Conservation (phyloP, 441 rosid genomes). For the Pelargonium myrrhifolium region DNA sequence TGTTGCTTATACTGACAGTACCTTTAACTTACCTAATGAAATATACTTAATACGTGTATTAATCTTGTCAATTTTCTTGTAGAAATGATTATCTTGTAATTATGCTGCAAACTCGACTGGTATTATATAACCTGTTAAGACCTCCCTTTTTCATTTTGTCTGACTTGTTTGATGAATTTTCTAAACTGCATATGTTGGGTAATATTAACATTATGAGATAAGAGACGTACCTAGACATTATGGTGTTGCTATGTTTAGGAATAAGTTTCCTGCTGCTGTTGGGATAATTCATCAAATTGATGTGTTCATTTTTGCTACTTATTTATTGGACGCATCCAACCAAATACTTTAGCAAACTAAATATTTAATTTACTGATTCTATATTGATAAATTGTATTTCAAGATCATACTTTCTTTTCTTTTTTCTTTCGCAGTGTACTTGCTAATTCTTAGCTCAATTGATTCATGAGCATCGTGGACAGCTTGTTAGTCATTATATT, state of each 20-base stretch:
- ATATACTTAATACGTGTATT: neutral
- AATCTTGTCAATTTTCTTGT: neutral
- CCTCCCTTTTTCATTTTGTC: neutral
- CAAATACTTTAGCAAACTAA: neutral
- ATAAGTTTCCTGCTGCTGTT: too few species aligned
- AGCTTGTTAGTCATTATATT: neutral
- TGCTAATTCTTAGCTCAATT: neutral
- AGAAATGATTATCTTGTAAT: too few species aligned
- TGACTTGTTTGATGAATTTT: neutral
- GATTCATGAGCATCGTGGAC: neutral
- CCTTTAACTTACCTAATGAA: neutral
- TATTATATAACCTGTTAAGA: neutral
- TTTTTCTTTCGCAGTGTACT: neutral
- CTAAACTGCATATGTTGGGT: too few species aligned
- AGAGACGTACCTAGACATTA: too few species aligned
- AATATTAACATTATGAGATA: too few species aligned
- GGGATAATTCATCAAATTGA: neutral
- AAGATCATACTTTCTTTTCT: neutral
- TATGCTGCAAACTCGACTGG: too few species aligned
- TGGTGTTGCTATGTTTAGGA: too few species aligned
- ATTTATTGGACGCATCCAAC: neutral
- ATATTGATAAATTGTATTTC: neutral
- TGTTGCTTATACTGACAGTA: neutral
- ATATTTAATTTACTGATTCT: neutral
- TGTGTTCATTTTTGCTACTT: neutral